Evolutionary conservation across 78 protist species (phyloP), one percentile per base, ranked within the genome.

Genomic region (Protostelium mycophagum): DNA sequence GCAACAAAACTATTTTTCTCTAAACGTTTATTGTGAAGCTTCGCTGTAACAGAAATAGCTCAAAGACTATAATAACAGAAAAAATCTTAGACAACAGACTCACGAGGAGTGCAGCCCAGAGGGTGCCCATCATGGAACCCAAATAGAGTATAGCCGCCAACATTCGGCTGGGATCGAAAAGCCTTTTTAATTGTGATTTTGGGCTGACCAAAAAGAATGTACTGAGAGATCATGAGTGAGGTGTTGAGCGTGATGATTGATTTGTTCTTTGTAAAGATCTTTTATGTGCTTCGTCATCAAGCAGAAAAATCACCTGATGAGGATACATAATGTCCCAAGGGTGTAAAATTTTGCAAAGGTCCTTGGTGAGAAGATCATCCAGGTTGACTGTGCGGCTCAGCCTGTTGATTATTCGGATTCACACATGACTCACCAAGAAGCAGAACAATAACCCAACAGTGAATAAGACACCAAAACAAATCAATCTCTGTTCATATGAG

Each of bases 191-290:
- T n/a, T 86, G 88, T 25, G 63, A 9, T n/a, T 29, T 36, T 16
- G 88, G 88, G 1, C 88, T 36, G 35, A 86, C 88, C 31, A 86
- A 39, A 39, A 86, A 86, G 88, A 86, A 86, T 5, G 86, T 85
- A 36, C 86, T 85, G 86, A 35, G 16, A 16, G 63, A 36, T n/a
- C 36, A 35, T 85, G 63, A 85, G 16, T 36, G 37, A 16, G 37
- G 86, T 36, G 16, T 16, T 85, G 86, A 85, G n/a, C n/a, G n/a
- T n/a, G n/a, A n/a, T n/a, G n/a, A n/a, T n/a, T n/a, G n/a, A n/a
- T n/a, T n/a, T n/a, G n/a, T n/a, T n/a, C n/a, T n/a, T n/a, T n/a
- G n/a, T n/a, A n/a, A n/a, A n/a, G n/a, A n/a, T n/a, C n/a, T n/a
- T n/a, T n/a, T n/a, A n/a, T n/a, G n/a, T n/a, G n/a, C n/a, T n/a